Conservation (phyloP, 2,329 filamentous ascomycete species). For the Anisogramma anomala region DNA sequence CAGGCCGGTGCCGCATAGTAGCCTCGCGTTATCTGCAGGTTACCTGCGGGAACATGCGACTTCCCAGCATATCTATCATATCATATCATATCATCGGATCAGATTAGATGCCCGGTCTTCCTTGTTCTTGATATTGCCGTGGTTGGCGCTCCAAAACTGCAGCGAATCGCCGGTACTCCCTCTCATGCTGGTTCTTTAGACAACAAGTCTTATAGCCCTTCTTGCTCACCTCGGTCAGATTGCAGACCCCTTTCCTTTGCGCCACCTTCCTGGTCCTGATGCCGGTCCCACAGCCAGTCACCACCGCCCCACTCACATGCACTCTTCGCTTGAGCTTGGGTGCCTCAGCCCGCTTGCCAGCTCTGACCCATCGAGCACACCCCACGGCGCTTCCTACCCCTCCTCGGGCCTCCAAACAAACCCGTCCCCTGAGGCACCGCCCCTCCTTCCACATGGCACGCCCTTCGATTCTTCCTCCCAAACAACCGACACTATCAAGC, state of each 20-base stretch:
- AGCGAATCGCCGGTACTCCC: too few species aligned
- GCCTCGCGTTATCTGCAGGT: background rate
- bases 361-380: slow-evolving; percentile 8
- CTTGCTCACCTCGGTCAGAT: too few species aligned
- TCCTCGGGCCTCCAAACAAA: slow-evolving; percentile 10
- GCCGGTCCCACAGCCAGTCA: too few species aligned
- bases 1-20: too few species aligned
- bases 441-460: slow-evolving; percentile 13
- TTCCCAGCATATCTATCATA: background rate
- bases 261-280: too few species aligned
- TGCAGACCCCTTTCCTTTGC: too few species aligned
- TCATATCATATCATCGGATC: slow-evolving; percentile 10
- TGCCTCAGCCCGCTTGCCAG: slow-evolving; percentile 1
- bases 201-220: too few species aligned
- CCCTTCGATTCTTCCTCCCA: slow-evolving; percentile 1
- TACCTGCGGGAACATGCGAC: slow-evolving; percentile 6
- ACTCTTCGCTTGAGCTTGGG: background rate
- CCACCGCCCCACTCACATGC: slow-evolving; percentile 11
- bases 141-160: too few species aligned
- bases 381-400: background rate
- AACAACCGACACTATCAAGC: background rate
- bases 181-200: too few species aligned
- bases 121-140: slow-evolving; percentile 1
- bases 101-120: slow-evolving; percentile 10
- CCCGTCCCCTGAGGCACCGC: slow-evolving; percentile 2